These are phyloP conservation scores for Pseudozyma tsukubaensis DNA, from an alignment of 1,284 basidiomycete genomes.

Conservation along the genomic window DNA sequence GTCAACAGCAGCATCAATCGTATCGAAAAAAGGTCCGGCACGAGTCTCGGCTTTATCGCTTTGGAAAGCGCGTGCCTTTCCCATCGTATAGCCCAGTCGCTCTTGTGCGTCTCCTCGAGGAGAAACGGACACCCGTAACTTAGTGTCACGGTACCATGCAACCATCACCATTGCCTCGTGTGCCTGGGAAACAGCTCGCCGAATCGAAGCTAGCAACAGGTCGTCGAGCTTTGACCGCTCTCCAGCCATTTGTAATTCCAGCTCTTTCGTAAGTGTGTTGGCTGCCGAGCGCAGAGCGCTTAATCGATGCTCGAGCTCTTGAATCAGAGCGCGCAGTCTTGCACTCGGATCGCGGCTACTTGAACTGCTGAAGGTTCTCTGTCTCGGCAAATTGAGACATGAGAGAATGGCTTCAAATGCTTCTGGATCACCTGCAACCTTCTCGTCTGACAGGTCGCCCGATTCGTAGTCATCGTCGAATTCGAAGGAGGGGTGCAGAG, in stretches of 20 bases:
- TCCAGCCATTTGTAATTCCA: background rate
- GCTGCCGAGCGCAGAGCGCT: slow-evolving; percentile 2
- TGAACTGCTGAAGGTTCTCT: background rate
- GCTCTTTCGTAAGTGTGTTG: background rate
- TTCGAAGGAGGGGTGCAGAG: too few species aligned
- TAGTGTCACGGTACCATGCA: slow-evolving; percentile 18
- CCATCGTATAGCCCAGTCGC: too few species aligned
- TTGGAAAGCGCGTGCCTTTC: too few species aligned
- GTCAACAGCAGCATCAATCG: too few species aligned
- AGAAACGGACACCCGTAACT: background rate
- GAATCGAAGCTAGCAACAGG: slow-evolving; percentile 8
- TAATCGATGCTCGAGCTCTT: slow-evolving; percentile 9
- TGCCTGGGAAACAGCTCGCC: slow-evolving; percentile 7
- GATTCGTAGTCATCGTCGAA: too few species aligned
- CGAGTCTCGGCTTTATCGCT: too few species aligned
- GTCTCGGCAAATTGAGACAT: background rate
- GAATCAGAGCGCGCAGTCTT: background rate
- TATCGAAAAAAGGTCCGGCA: too few species aligned
- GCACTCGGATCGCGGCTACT: background rate
- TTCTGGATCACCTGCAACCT: background rate
- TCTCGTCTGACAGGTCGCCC: background rate
- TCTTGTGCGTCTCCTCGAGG: background rate
- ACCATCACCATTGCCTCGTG: slow-evolving; percentile 20
- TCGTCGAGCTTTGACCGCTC: slow-evolving; percentile 7
- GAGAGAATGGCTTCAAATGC: background rate